These are phyloP conservation scores for Amniculicola lignicola DNA, from an alignment of 495 filamentous ascomycete species.

Conservation along the genomic window DNA sequence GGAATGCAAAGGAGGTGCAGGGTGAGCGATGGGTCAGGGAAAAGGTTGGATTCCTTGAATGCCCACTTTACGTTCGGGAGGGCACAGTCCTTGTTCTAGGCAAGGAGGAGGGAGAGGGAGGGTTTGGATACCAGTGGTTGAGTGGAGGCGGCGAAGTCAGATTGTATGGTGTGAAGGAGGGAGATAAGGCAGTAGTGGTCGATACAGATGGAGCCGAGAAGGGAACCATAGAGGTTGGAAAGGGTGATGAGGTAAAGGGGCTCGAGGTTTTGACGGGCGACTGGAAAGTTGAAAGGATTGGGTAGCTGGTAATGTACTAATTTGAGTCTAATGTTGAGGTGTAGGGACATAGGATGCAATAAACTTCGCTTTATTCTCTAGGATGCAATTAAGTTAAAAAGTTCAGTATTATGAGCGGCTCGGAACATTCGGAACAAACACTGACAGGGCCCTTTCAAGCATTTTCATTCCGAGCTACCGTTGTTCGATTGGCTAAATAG, in stretches of 20 bases:
- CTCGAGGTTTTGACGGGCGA: constrained; percentile 17
- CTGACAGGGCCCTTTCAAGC: no score
- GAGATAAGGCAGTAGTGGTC: constrained; percentile 26
- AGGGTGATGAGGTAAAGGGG: constrained; percentile 25
- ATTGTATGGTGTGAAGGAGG: constrained; percentile 28
- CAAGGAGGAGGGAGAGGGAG: constrained; percentile 24
- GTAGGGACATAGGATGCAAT: no score
- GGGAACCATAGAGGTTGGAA: constrained; percentile 17
- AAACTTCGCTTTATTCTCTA: no score
- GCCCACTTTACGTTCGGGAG: constrained; percentile 35
- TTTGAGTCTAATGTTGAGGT: no score
- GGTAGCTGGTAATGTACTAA: no score
- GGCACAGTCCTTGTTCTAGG: constrained; percentile 36
- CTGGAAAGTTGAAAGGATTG: constrained; percentile 24
- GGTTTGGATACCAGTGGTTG: constrained; percentile 35
- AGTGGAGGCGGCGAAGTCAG: constrained; percentile 26
- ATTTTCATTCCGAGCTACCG: no score
- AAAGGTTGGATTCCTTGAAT: constrained; percentile 31
- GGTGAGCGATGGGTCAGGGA: constrained; percentile 34
- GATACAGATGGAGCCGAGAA: constrained; percentile 24
- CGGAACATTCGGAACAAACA: no score
- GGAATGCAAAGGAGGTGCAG: constrained; percentile 60
- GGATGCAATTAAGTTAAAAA: no score
- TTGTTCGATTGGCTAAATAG: no score
- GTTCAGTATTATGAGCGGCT: no score